phyloP scores from a whole-genome alignment of 2,329 filamentous ascomycete species.

The Pseudogymnoascus sp. region DNA sequence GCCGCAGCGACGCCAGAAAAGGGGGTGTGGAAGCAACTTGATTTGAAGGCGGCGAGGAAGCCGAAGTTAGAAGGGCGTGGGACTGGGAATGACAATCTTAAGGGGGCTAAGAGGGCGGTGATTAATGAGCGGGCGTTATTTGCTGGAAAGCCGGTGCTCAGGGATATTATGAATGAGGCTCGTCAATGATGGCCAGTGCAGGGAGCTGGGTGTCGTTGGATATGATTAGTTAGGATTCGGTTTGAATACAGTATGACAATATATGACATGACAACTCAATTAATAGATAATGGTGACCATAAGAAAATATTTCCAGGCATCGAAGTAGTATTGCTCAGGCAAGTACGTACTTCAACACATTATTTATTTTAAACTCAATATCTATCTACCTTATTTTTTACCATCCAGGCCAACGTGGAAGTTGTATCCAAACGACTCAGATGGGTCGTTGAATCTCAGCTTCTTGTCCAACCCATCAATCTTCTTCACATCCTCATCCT shows the following conservation, averaged over 20 bases:
- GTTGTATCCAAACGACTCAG: constrained; percentile 46
- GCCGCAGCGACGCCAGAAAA: constrained; percentile 11
- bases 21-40: constrained; percentile 16
- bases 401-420: constrained; percentile 54
- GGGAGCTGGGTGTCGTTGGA: not conserved
- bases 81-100: constrained; percentile 4
- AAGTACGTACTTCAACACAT: not conserved
- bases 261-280: not conserved
- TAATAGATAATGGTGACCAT: not conserved
- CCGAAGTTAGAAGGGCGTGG: constrained; percentile 15
- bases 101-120: constrained; percentile 45
- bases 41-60: constrained; percentile 18
- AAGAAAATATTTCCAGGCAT: too few species aligned
- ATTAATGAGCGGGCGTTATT: constrained; percentile 55
- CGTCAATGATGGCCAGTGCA: not conserved
- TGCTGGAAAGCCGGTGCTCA: constrained; percentile 59
- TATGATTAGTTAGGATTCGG: not conserved
- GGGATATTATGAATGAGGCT: constrained; percentile 71
- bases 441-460: constrained; percentile 54
- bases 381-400: constrained; percentile 30
- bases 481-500: constrained; percentile 48
- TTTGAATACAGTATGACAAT: constrained; percentile 7
- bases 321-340: not conserved
- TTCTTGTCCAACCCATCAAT: constrained; percentile 48
- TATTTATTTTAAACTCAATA: not conserved